Conservation (phyloP, 441 rosid genomes). For the Erodium trifolium region DNA sequence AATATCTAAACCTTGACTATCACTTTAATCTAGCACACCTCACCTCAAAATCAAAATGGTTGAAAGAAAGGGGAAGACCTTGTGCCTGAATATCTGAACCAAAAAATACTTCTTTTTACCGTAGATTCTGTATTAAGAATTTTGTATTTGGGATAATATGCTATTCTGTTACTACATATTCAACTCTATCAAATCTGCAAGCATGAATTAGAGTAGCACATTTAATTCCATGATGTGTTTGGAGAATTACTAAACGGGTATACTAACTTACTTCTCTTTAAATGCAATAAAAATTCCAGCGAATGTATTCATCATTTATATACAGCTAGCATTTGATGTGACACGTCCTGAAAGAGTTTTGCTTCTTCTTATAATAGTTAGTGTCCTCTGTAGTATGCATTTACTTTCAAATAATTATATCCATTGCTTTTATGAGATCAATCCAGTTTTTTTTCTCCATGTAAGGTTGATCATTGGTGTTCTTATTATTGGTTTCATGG, state of each 20-base stretch:
- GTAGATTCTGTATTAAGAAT: not conserved
- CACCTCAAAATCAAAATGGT: not conserved
- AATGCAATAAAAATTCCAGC: no score
- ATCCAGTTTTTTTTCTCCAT: not conserved
- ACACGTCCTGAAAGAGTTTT: not conserved
- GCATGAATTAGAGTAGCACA: not conserved
- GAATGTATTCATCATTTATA: no score
- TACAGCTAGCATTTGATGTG: not conserved
- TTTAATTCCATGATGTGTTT: not conserved
- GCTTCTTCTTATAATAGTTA: not conserved
- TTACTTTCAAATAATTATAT: not conserved
- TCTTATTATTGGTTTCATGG: not conserved
- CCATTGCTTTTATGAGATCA: conserved; percentile 1
- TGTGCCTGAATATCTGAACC: conserved; percentile 5
- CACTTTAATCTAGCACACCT: not conserved
- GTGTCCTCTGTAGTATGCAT: not conserved
- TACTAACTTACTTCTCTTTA: no score
- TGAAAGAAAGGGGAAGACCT: not conserved
- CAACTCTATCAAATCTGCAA: not conserved
- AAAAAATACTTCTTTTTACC: not conserved
- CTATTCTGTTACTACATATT: not conserved
- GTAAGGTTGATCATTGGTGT: not conserved
- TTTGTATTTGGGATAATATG: not conserved
- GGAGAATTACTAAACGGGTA: no score
- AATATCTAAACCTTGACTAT: not conserved